Percentiles rank a stretch among this genome's conserved stretches.
Conservation (phyloP, 176 grass and related monocot species). For the Triticum aestivum region DNA sequence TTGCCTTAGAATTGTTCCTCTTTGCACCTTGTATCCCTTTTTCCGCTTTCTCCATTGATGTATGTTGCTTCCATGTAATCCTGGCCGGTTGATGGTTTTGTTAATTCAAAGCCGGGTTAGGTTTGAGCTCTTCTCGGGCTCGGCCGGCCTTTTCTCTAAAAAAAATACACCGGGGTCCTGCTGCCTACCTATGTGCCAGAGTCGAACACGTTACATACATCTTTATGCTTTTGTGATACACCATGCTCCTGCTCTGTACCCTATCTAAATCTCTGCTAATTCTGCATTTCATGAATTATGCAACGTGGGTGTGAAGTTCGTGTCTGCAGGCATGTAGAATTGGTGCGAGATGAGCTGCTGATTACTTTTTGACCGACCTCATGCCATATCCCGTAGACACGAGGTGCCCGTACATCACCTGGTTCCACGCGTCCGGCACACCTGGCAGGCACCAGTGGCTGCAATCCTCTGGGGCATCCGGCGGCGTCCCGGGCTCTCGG, state of each 20-base stretch:
- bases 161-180: too few species aligned
- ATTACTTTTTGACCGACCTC: neutral
- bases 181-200: too few species aligned
- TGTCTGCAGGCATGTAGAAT: too few species aligned
- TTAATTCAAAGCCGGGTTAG: too few species aligned
- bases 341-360: neutral
- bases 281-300: neutral
- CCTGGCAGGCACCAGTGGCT: slow-evolving; percentile 93
- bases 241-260: neutral
- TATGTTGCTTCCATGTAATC: too few species aligned
- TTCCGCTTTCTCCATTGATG: too few species aligned
- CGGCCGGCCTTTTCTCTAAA: too few species aligned
- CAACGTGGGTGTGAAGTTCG: neutral
- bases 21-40: too few species aligned
- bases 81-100: too few species aligned
- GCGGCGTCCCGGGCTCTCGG: slow-evolving; percentile 30
- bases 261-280: neutral
- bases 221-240: neutral
- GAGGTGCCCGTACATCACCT: slow-evolving; percentile 42
- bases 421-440: slow-evolving; percentile 79
- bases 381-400: slow-evolving; percentile 22
- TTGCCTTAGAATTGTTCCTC: too few species aligned
- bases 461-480: slow-evolving; percentile 61
- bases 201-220: too few species aligned
- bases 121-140: too few species aligned